phyloP scores from a whole-genome alignment of 129 eudicot genomes.

The Logfia minima region DNA sequence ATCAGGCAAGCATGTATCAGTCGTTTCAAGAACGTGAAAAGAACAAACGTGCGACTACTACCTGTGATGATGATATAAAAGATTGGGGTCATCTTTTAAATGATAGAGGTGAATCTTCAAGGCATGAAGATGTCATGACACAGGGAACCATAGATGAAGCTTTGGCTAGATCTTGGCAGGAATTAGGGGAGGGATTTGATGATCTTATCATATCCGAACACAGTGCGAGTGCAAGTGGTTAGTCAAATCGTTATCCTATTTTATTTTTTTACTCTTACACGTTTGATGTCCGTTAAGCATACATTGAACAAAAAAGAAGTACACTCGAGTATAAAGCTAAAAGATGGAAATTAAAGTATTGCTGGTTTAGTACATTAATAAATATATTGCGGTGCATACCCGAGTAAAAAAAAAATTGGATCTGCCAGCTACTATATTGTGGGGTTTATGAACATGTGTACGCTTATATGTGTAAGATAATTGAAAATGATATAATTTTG shows the following conservation, averaged over 20 bases:
- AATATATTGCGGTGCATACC: not conserved
- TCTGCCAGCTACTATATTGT: not conserved
- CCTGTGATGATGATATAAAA: slow-evolving; percentile 41
- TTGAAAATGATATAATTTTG: not conserved
- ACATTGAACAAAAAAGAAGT: not conserved
- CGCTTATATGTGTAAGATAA: not conserved
- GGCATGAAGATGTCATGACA: slow-evolving; percentile 37
- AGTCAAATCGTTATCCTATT: slow-evolving; percentile 14
- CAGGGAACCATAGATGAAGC: slow-evolving; percentile 83
- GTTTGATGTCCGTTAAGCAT: too few species aligned
- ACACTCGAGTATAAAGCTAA: too few species aligned
- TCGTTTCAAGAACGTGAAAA: slow-evolving; percentile 52
- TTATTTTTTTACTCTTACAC: not conserved
- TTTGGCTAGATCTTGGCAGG: slow-evolving; percentile 84
- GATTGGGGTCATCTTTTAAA: slow-evolving; percentile 30
- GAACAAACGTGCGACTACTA: slow-evolving; percentile 22
- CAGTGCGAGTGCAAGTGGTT: slow-evolving; percentile 45
- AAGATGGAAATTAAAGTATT: not conserved
- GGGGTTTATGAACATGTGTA: not conserved
- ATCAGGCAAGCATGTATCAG: slow-evolving; percentile 66
- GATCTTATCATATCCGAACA: slow-evolving; percentile 42
- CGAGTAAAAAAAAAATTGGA: not conserved
- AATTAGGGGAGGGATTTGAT: slow-evolving; percentile 63
- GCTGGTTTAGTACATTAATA: not conserved
- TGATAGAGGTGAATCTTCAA: slow-evolving; percentile 55